Conservation (phyloP, 352 stramenopile genomes). For the Phytophthora cryptogea region DNA sequence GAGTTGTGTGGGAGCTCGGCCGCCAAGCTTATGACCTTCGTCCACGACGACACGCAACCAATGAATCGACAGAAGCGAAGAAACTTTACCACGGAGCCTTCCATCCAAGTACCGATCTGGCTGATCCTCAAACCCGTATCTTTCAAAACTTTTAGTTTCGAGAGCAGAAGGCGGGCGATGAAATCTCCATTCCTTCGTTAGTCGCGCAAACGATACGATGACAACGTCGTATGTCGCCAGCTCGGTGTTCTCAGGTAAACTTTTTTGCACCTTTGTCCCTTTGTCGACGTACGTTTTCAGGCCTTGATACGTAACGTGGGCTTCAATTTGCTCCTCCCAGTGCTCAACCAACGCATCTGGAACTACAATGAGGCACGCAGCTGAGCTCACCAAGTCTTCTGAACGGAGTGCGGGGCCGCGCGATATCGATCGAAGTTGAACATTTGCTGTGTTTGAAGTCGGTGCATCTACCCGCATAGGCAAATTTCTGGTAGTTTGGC, state of each 20-base stretch:
- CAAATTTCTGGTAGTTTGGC: constrained; percentile 34
- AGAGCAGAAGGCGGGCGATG: constrained; percentile 51
- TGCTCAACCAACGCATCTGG: constrained; percentile 69
- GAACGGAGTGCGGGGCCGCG: constrained; percentile 6
- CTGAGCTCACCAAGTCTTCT: constrained; percentile 41
- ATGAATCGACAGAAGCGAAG: constrained; percentile 53
- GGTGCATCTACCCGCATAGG: constrained; percentile 8
- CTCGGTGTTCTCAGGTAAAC: constrained; percentile 34
- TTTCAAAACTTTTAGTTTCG: constrained; percentile 41
- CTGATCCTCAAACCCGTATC: constrained; percentile 61
- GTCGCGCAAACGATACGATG: constrained; percentile 63
- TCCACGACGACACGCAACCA: constrained; percentile 93
- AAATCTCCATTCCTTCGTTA: constrained; percentile 66
- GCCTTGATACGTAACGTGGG: constrained; percentile 32
- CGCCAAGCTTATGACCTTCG: constrained; percentile 93
- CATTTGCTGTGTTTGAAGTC: constrained; percentile 6
- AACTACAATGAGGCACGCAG: constrained; percentile 60
- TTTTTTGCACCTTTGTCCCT: constrained; percentile 15
- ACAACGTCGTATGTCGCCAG: constrained; percentile 68
- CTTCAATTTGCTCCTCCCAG: constrained; percentile 72
- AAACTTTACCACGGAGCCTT: constrained; percentile 42
- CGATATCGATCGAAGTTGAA: constrained; percentile 17
- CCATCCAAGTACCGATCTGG: constrained; percentile 54
- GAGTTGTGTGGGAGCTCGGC: constrained; percentile 50
- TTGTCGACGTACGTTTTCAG: constrained; percentile 49